These are phyloP conservation scores for Ceraceosorus guamensis DNA, from an alignment of 1,284 basidiomycete genomes.

Conservation along the genomic window DNA sequence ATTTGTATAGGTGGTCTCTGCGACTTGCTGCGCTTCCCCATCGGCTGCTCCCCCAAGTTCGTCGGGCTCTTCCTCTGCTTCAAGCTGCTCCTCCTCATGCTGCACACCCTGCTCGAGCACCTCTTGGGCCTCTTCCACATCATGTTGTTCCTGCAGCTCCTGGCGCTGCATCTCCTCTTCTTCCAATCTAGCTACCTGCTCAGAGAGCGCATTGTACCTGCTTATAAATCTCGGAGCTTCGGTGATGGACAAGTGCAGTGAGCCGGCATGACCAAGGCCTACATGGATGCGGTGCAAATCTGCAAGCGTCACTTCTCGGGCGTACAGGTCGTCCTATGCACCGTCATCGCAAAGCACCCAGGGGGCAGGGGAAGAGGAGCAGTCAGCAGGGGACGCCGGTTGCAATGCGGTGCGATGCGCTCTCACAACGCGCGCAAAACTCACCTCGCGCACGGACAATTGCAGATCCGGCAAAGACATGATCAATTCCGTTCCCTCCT, in stretches of 20 bases:
- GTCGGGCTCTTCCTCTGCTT: neutral
- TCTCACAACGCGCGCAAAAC: neutral
- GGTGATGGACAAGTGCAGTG: slow-evolving; percentile 29
- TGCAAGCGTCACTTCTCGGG: slow-evolving; percentile 35
- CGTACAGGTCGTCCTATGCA: slow-evolving; percentile 34
- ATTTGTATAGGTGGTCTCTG: slow-evolving; percentile 4
- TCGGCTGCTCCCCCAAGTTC: slow-evolving; percentile 5
- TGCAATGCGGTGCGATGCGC: too few relatives aligned
- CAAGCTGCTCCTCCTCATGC: slow-evolving; percentile 13
- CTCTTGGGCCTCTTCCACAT: slow-evolving; percentile 14
- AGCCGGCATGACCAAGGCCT: slow-evolving; percentile 20
- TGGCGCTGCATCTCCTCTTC: slow-evolving; percentile 2
- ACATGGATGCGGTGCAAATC: slow-evolving; percentile 37
- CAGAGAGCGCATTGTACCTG: slow-evolving; percentile 40
- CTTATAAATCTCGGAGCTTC: slow-evolving; percentile 39
- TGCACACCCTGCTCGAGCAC: neutral
- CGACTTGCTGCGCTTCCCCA: slow-evolving; percentile 3
- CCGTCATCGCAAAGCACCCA: neutral
- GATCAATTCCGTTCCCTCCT: slow-evolving; percentile 34
- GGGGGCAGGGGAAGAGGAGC: too few relatives aligned
- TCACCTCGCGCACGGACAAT: slow-evolving; percentile 28
- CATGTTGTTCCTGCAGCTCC: slow-evolving; percentile 11
- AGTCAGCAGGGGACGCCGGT: too few relatives aligned
- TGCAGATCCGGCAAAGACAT: slow-evolving; percentile 35
- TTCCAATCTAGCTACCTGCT: slow-evolving; percentile 23